Conservation (phyloP, 306 rosid species). For the Geum urbanum region DNA sequence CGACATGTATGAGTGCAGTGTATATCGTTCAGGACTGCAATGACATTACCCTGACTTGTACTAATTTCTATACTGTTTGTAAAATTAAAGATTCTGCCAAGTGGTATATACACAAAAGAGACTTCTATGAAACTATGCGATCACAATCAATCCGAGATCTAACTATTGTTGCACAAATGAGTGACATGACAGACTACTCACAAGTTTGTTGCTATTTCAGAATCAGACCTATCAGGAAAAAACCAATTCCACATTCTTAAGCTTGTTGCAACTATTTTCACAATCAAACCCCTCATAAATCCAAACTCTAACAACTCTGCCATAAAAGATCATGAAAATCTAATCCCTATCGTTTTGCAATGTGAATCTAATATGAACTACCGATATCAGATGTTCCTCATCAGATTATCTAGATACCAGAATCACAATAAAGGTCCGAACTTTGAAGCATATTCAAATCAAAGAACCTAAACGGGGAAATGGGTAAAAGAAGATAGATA, state of each 20-base stretch:
- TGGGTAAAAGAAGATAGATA: not conserved
- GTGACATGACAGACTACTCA: not conserved
- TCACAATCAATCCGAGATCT: constrained; percentile 4
- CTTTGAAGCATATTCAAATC: not conserved
- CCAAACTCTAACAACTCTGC: not conserved
- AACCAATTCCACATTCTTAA: not conserved
- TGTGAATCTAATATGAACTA: not conserved
- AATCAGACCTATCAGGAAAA: not conserved
- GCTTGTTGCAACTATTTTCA: not conserved
- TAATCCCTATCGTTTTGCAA: not conserved
- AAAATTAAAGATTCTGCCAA: not conserved
- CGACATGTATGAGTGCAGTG: not conserved
- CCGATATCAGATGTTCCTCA: not conserved
- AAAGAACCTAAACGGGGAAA: not conserved
- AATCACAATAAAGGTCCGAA: constrained; percentile 8
- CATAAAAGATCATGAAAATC: not conserved
- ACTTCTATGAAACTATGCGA: too few species aligned
- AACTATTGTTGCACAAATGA: not conserved
- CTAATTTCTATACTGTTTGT: not conserved
- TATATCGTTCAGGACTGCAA: not conserved
- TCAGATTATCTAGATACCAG: not conserved
- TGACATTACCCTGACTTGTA: not conserved
- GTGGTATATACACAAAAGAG: not conserved
- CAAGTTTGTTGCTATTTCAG: not conserved
- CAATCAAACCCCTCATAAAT: not conserved